These are phyloP conservation scores for Malassezia slooffiae DNA, from an alignment of 1,284 basidiomycete species.

Conservation along the genomic window DNA sequence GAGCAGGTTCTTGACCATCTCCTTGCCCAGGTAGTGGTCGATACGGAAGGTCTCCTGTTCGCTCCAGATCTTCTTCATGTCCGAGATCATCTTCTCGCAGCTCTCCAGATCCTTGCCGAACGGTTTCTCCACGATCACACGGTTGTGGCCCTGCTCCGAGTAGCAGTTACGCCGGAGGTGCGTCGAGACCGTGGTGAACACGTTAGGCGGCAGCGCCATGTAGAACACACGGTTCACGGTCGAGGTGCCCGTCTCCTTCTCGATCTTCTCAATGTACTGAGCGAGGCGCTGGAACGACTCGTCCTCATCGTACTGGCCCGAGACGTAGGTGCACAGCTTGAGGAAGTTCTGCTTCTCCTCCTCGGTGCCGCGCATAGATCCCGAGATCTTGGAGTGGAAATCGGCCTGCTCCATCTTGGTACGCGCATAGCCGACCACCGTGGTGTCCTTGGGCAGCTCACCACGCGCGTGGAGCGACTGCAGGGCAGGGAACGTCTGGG, in stretches of 20 bases:
- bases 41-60: constrained; percentile 47
- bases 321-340: constrained; percentile 36
- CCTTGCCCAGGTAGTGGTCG: constrained; percentile 46
- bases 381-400: constrained; percentile 39
- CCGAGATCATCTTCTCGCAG: constrained; percentile 40
- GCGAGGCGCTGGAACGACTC: constrained; percentile 36
- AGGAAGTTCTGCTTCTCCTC: constrained; percentile 32
- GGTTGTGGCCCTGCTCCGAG: constrained; percentile 33
- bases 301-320: constrained; percentile 43
- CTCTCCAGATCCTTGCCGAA: constrained; percentile 44
- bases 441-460: constrained; percentile 31
- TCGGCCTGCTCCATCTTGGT: constrained; percentile 44
- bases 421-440: constrained; percentile 48
- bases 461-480: constrained; percentile 37
- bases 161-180: constrained; percentile 43
- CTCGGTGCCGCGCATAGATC: constrained; percentile 27
- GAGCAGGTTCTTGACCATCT: constrained; percentile 46
- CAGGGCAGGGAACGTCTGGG: constrained; percentile 43
- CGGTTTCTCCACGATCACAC: constrained; percentile 45
- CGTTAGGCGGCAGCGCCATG: constrained; percentile 44
- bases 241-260: constrained; percentile 20
- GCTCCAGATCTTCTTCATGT: constrained; percentile 43
- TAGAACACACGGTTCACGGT: constrained; percentile 41
- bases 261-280: constrained; percentile 31
- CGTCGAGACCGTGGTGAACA: constrained; percentile 41